Conservation (phyloP, 179 eudicot species). For the Beta macrorhiza region DNA sequence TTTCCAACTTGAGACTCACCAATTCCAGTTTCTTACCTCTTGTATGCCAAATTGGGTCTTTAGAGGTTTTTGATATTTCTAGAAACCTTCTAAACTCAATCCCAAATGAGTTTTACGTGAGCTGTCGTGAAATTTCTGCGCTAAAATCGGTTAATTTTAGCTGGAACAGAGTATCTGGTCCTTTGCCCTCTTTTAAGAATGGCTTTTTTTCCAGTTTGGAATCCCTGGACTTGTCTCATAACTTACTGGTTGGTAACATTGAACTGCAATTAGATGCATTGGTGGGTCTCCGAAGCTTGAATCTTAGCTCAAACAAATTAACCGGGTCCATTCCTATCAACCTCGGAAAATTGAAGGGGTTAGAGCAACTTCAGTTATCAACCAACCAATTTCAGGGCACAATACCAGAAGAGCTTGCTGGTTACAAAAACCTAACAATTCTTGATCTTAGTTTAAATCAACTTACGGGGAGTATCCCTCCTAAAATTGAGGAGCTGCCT, state of each 20-base stretch:
- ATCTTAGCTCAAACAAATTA: slow-evolving; percentile 51
- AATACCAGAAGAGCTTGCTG: slow-evolving; percentile 46
- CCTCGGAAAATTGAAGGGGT: slow-evolving; percentile 40
- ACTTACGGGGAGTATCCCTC: slow-evolving; percentile 49
- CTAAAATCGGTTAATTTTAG: slow-evolving; percentile 63
- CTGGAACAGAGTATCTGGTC: slow-evolving; percentile 43
- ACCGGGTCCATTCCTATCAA: slow-evolving; percentile 51
- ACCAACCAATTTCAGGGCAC: slow-evolving; percentile 38
- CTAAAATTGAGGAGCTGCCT: slow-evolving; percentile 40
- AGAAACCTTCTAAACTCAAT: slow-evolving; percentile 47
- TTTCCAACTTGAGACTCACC: slow-evolving; percentile 40
- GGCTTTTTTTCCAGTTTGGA: slow-evolving; percentile 50
- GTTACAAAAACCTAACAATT: slow-evolving; percentile 41
- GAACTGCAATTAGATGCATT: slow-evolving; percentile 46
- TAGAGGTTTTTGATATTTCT: slow-evolving; percentile 66
- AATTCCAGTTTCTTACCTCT: slow-evolving; percentile 35
- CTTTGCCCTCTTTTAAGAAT: slow-evolving; percentile 48
- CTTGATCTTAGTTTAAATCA: slow-evolving; percentile 62
- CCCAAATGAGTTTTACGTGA: slow-evolving; percentile 46
- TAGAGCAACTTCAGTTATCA: slow-evolving; percentile 59
- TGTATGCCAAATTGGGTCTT: slow-evolving; percentile 51
- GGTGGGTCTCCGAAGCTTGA: slow-evolving; percentile 46
- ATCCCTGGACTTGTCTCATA: slow-evolving; percentile 54
- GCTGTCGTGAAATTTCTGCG: slow-evolving; percentile 46
- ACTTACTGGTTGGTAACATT: slow-evolving; percentile 41